phyloP scores from a whole-genome alignment of 148 eudicot species.

The Salicornia ramosissima region DNA sequence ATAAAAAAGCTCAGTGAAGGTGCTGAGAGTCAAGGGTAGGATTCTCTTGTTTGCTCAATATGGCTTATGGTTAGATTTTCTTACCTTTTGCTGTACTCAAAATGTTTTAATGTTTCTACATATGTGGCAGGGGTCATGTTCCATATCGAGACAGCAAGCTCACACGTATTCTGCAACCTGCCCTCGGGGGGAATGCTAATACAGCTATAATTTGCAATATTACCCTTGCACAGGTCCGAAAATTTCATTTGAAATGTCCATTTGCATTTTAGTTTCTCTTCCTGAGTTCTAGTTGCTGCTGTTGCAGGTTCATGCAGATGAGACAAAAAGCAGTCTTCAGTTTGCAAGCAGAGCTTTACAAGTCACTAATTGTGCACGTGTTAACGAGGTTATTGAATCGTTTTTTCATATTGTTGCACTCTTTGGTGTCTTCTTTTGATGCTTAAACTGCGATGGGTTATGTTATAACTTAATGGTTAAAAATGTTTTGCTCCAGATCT shows the following conservation, averaged over 20 bases:
- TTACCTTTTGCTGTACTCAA: background rate
- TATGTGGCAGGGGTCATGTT: conserved; percentile 77
- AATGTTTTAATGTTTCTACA: conserved; percentile 14
- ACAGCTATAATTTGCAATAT: conserved; percentile 95
- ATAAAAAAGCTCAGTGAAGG: conserved; percentile 97
- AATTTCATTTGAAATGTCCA: conserved; percentile 10
- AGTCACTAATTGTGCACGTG: conserved; percentile 91
- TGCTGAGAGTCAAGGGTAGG: conserved; percentile 96
- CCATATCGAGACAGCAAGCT: conserved; percentile 98
- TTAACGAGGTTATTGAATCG: conserved; percentile 65
- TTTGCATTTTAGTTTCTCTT: background rate
- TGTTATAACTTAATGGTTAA: conserved; percentile 6
- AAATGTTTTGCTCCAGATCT: conserved; percentile 43
- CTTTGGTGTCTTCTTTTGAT: conserved; percentile 1
- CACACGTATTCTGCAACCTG: conserved; percentile 96
- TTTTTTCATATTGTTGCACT: background rate
- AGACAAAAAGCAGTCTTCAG: conserved; percentile 97
- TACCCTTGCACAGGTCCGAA: conserved; percentile 87
- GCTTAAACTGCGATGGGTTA: conserved; percentile 2
- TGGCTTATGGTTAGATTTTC: background rate
- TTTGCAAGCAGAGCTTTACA: conserved; percentile 98
- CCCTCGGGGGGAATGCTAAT: conserved; percentile 95
- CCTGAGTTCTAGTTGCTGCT: conserved; percentile 19
- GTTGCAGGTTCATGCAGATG: conserved; percentile 91
- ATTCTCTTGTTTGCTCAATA: conserved; percentile 17